These are phyloP conservation scores for Debaryomyces nepalensis DNA, from an alignment of 1,139 yeast genomes.

Conservation along the genomic window DNA sequence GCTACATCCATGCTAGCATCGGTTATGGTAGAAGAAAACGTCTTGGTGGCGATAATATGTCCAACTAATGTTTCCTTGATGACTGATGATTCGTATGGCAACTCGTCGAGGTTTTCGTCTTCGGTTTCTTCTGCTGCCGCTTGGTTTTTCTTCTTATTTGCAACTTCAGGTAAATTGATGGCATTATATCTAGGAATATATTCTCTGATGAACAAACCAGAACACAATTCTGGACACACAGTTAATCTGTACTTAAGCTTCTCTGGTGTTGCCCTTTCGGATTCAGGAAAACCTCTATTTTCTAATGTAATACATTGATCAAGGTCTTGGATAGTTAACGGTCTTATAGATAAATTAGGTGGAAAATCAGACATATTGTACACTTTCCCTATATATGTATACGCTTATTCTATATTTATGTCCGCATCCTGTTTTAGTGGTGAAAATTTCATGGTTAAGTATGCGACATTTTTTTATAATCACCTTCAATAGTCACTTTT, in stretches of 20 bases:
- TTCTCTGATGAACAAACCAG: constrained; percentile 82
- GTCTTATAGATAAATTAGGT: constrained; percentile 77
- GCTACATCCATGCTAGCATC: constrained; percentile 72
- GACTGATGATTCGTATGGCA: constrained; percentile 56
- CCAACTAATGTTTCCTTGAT: constrained; percentile 75
- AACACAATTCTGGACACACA: constrained; percentile 86
- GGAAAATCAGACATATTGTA: constrained; percentile 44
- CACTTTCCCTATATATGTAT: too few relatives aligned
- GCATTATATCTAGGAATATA: constrained; percentile 52
- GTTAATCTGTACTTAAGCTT: constrained; percentile 71
- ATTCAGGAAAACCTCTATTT: constrained; percentile 64
- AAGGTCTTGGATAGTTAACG: constrained; percentile 72
- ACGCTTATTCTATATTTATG: too few relatives aligned
- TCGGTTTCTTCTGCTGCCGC: constrained; percentile 28
- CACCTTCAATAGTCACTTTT: too few relatives aligned
- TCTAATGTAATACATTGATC: constrained; percentile 68
- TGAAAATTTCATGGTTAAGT: neutral
- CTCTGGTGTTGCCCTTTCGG: constrained; percentile 68
- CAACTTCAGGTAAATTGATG: constrained; percentile 50
- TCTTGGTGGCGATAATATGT: constrained; percentile 84
- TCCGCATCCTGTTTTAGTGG: neutral
- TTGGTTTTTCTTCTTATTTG: constrained; percentile 37
- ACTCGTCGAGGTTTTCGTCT: constrained; percentile 40
- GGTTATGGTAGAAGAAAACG: constrained; percentile 54
- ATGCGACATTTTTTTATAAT: neutral